Percentiles rank a stretch among this genome's conserved stretches.
Conservation (phyloP, 139 green algal genomes). For the Diplosphaera chodatii region DNA sequence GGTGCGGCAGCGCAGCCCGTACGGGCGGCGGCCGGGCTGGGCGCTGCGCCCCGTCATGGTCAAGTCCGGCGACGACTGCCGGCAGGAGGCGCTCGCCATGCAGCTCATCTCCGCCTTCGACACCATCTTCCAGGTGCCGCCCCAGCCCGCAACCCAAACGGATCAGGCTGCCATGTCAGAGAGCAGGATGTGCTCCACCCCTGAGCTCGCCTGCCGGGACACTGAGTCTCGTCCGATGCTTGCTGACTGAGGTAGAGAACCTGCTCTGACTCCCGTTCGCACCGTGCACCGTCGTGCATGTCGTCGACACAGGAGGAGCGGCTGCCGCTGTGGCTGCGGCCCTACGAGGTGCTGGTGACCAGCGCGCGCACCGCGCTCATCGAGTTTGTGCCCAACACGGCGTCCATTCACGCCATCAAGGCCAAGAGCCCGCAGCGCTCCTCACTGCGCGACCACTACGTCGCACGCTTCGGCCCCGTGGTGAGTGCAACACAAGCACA, state of each 20-base stretch:
- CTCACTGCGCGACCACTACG: constrained; percentile 78
- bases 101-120: constrained; percentile 84
- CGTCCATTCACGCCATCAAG: constrained; percentile 94
- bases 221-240: too few relatives aligned
- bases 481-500: not conserved
- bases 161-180: too few relatives aligned
- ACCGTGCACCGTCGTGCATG: too few relatives aligned
- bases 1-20: constrained; percentile 64
- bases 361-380: constrained; percentile 90
- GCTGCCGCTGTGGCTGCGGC: constrained; percentile 82
- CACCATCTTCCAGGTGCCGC: constrained; percentile 73
- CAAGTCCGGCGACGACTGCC: constrained; percentile 96
- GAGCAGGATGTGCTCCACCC: too few relatives aligned
- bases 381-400: constrained; percentile 88
- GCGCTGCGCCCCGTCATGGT: constrained; percentile 88
- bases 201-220: too few relatives aligned
- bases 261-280: too few relatives aligned
- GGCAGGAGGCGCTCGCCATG: constrained; percentile 94
- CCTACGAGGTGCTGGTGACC: constrained; percentile 92
- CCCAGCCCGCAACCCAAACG: too few relatives aligned
- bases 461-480: constrained; percentile 48
- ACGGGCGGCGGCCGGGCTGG: constrained; percentile 77
- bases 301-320: constrained; percentile 61
- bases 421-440: constrained; percentile 21
- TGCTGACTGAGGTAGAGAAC: too few relatives aligned